phyloP scores from a whole-genome alignment of 768 basidiomycete genomes.

The Hypholoma fasciculare region DNA sequence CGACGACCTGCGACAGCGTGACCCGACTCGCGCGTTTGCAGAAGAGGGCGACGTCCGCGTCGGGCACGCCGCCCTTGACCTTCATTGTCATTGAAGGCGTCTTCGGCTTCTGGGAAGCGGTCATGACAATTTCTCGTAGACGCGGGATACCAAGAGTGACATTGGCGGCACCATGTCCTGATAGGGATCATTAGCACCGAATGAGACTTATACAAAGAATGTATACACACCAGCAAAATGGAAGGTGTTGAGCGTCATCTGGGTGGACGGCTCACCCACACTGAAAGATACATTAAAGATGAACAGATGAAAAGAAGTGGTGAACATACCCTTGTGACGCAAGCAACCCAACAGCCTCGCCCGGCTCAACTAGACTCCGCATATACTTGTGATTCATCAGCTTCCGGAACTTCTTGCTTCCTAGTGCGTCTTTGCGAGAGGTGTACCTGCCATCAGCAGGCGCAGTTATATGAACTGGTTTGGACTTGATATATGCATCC shows the following conservation, averaged over 20 bases:
- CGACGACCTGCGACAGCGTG: conserved; percentile 85
- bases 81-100: conserved; percentile 96
- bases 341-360: conserved; percentile 96
- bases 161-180: conserved; percentile 98
- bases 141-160: conserved; percentile 99
- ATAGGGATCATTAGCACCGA: neutral
- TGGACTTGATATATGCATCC: conserved; percentile 74
- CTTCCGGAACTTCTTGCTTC: conserved; percentile 63
- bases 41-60: conserved; percentile 67
- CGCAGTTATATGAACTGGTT: conserved; percentile 51
- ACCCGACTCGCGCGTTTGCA: conserved; percentile 88
- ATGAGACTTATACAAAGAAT: neutral
- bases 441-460: conserved; percentile 31
- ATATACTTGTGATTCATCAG: conserved; percentile 94
- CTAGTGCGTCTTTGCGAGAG: conserved; percentile 47
- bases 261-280: conserved; percentile 97
- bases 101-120: conserved; percentile 92
- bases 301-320: neutral
- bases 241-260: conserved; percentile 99
- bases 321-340: conserved; percentile 90
- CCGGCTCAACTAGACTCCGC: conserved; percentile 91
- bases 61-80: conserved; percentile 51
- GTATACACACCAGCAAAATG: conserved; percentile 83
- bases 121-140: conserved; percentile 98
- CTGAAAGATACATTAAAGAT: conserved; percentile 38